phyloP scores from a whole-genome alignment of 352 stramenopile genomes.

The Pythium guiyangense region DNA sequence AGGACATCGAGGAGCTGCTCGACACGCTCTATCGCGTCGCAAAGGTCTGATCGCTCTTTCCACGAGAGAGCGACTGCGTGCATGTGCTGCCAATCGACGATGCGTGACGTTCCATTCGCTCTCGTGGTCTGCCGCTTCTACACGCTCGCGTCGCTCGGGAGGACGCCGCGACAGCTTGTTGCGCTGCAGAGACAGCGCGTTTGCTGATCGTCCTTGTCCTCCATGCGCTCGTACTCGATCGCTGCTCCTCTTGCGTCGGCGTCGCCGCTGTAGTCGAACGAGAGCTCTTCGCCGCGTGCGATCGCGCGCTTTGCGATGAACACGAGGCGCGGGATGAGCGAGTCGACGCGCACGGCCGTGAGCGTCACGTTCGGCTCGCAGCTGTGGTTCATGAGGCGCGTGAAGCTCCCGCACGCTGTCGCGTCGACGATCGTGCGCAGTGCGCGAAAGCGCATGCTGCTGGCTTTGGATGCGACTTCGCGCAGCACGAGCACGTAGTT shows the following conservation, averaged over 20 bases:
- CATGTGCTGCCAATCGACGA: neutral
- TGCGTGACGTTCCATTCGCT: neutral
- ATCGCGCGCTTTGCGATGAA: constrained; percentile 38
- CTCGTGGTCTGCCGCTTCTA: constrained; percentile 6
- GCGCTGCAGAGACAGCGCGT: constrained; percentile 25
- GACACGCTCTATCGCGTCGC: constrained; percentile 78
- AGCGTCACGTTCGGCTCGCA: constrained; percentile 48
- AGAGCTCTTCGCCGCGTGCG: constrained; percentile 37
- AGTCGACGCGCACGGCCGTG: constrained; percentile 48
- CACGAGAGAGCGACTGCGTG: neutral
- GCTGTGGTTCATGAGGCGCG: constrained; percentile 75
- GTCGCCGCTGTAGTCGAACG: constrained; percentile 49
- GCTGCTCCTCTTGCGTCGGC: neutral
- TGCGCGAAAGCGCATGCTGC: constrained; percentile 13
- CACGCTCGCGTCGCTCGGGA: constrained; percentile 28
- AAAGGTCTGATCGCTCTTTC: constrained; percentile 23
- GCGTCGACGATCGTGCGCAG: constrained; percentile 68
- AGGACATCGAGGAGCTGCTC: constrained; percentile 84
- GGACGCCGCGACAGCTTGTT: constrained; percentile 22
- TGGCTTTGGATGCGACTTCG: constrained; percentile 11
- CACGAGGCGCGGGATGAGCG: constrained; percentile 53
- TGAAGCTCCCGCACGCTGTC: constrained; percentile 33
- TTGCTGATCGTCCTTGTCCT: no score
- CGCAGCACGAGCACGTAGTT: constrained; percentile 64
- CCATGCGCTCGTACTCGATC: neutral